phyloP scores from a whole-genome alignment of 2,329 filamentous ascomycete genomes.

The Lachnellula occidentalis region DNA sequence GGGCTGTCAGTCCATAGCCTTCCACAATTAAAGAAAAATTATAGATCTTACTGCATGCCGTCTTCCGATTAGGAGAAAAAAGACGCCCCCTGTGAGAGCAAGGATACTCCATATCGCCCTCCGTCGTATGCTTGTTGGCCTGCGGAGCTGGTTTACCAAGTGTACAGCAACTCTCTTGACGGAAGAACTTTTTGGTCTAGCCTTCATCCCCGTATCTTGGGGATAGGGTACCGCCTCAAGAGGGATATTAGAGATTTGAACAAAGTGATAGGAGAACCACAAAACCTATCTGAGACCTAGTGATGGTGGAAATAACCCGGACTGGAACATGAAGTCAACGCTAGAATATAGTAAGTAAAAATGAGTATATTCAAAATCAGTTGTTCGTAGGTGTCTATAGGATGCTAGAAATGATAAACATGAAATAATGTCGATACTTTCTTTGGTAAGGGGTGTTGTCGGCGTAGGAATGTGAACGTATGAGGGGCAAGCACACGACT shows the following conservation, averaged over 20 bases:
- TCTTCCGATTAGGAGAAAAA: conserved; percentile 10
- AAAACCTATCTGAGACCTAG: neutral
- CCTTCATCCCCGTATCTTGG: neutral
- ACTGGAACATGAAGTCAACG: too few relatives aligned
- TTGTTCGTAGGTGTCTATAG: too few relatives aligned
- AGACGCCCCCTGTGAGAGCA: conserved; percentile 4
- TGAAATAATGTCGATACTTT: too few relatives aligned
- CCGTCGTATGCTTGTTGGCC: conserved; percentile 17
- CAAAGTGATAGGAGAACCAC: neutral
- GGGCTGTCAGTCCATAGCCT: neutral
- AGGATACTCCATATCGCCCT: conserved; percentile 10
- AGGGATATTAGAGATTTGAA: neutral
- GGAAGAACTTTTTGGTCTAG: conserved; percentile 6
- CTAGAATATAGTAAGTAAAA: too few relatives aligned
- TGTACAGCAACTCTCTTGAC: conserved; percentile 12
- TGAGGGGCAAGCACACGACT: too few relatives aligned
- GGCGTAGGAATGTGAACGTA: too few relatives aligned
- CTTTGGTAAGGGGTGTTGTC: too few relatives aligned
- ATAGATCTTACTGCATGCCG: conserved; percentile 4
- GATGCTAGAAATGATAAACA: too few relatives aligned
- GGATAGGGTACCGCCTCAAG: neutral
- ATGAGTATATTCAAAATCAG: too few relatives aligned
- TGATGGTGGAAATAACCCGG: too few relatives aligned
- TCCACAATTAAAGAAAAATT: neutral
- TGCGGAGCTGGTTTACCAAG: conserved; percentile 13